Evolutionary conservation across 805 yeast species (phyloP).

Genomic region (Hemisphaericaspora nanyangensis): DNA sequence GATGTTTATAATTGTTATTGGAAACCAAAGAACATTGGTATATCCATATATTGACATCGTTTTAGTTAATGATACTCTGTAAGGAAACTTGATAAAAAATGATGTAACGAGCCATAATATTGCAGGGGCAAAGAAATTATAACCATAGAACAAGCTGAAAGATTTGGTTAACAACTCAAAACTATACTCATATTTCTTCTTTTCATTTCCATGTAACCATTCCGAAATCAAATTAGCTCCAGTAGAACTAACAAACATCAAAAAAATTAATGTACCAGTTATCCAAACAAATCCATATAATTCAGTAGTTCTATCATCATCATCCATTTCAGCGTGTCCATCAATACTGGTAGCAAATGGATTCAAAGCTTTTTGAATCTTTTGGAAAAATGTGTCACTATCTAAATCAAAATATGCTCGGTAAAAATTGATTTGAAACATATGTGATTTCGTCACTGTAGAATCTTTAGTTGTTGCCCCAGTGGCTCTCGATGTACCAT

Average conservation of each 20-base stretch:
- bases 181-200: slow-evolving; percentile 50
- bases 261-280: slow-evolving; percentile 72
- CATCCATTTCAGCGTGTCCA: slow-evolving; percentile 2
- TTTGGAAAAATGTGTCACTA: slow-evolving; percentile 54
- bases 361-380: slow-evolving; percentile 55
- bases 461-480: not conserved
- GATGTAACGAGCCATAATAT: slow-evolving; percentile 48
- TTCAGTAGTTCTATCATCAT: slow-evolving; percentile 25
- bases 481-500: slow-evolving; percentile 1
- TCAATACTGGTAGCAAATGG: slow-evolving; percentile 34
- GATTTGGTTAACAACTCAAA: slow-evolving; percentile 66
- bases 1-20: slow-evolving; percentile 62
- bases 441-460: slow-evolving; percentile 23
- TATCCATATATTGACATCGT: slow-evolving; percentile 80
- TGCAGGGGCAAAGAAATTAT: slow-evolving; percentile 64
- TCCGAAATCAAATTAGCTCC: slow-evolving; percentile 62
- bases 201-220: slow-evolving; percentile 41
- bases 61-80: slow-evolving; percentile 50
- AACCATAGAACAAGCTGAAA: slow-evolving; percentile 69
- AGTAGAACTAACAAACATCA: slow-evolving; percentile 72
- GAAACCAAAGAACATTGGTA: slow-evolving; percentile 81
- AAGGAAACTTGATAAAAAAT: slow-evolving; percentile 51
- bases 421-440: slow-evolving; percentile 57
- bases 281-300: slow-evolving; percentile 91
- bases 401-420: slow-evolving; percentile 66